Evolutionary conservation across 2,329 filamentous ascomycete genomes (phyloP).

Genomic region (Tolypocladium ophioglossoides): DNA sequence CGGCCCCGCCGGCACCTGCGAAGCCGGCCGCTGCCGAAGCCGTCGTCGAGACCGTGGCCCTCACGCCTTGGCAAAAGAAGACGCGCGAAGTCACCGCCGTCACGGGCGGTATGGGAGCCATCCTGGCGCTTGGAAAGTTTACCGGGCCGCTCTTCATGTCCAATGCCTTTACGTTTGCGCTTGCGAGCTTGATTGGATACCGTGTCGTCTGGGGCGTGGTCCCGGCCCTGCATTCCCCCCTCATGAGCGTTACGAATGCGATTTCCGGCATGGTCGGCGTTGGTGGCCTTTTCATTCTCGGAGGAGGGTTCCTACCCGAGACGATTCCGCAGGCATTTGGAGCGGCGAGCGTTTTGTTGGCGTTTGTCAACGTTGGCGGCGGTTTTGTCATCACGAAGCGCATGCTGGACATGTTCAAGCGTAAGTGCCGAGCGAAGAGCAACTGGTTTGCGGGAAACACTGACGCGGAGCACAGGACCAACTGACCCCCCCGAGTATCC

Average conservation of each 20-base stretch:
- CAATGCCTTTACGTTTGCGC: constrained; percentile 74
- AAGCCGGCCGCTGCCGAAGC: constrained; percentile 35
- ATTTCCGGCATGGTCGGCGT: constrained; percentile 89
- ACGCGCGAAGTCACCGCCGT: constrained; percentile 65
- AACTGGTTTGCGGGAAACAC: neutral
- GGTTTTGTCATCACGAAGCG: constrained; percentile 88
- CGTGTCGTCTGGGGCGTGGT: constrained; percentile 79
- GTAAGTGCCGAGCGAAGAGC: constrained; percentile 25
- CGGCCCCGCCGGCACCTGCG: constrained; percentile 40
- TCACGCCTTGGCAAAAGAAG: constrained; percentile 76
- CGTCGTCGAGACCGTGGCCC: constrained; percentile 41
- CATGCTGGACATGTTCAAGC: constrained; percentile 88
- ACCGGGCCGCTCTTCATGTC: constrained; percentile 80
- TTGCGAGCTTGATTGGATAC: constrained; percentile 80
- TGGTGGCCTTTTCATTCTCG: constrained; percentile 81
- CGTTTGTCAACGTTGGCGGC: constrained; percentile 80
- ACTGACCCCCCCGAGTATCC: constrained; percentile 84
- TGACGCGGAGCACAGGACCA: constrained; percentile 36
- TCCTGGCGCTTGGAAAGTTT: constrained; percentile 66
- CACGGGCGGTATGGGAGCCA: constrained; percentile 67
- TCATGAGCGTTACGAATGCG: constrained; percentile 91
- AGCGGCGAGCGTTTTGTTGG: constrained; percentile 68
- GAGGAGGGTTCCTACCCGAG: constrained; percentile 65
- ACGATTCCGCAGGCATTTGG: constrained; percentile 73
- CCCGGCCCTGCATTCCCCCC: constrained; percentile 73